Evolutionary conservation across 2,329 filamentous ascomycete genomes (phyloP).

Genomic region (Ceratocystis colombiana): DNA sequence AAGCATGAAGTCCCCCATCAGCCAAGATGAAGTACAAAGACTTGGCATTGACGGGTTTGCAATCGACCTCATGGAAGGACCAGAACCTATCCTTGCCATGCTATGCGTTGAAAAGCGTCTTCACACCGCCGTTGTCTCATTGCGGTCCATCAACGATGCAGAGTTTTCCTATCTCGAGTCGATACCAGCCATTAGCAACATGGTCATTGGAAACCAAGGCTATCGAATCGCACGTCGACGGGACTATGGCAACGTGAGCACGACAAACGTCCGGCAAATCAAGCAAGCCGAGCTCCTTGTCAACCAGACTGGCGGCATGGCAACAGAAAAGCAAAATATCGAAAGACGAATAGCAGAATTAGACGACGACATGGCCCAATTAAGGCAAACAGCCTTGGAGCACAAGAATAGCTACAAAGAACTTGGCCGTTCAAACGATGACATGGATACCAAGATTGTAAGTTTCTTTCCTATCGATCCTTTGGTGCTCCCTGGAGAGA

Average conservation of each 20-base stretch:
- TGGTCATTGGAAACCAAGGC: conserved; percentile 55
- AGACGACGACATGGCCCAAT: conserved; percentile 31
- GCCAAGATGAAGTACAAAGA: conserved; percentile 43
- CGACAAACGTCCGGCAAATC: conserved; percentile 55
- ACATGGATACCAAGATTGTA: conserved; percentile 6
- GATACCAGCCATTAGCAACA: conserved; percentile 51
- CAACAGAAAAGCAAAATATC: conserved; percentile 52
- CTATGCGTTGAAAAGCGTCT: conserved; percentile 65
- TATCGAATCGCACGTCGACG: conserved; percentile 59
- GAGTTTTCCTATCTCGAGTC: conserved; percentile 57
- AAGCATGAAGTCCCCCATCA: conserved; percentile 46
- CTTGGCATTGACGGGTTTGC: conserved; percentile 72
- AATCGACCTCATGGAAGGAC: conserved; percentile 68
- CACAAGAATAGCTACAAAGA: background rate
- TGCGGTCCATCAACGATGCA: conserved; percentile 52
- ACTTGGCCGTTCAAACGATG: background rate
- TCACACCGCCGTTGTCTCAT: conserved; percentile 56
- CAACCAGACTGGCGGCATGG: conserved; percentile 67
- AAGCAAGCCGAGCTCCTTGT: conserved; percentile 57
- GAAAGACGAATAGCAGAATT: conserved; percentile 43
- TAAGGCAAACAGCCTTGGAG: conserved; percentile 37
- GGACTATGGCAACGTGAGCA: conserved; percentile 69
- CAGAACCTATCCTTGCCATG: conserved; percentile 75
- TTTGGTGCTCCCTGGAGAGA: background rate
- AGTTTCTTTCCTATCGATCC: background rate